phyloP scores from a whole-genome alignment of 2,329 filamentous ascomycete genomes.

The Penicillium griseofulvum region DNA sequence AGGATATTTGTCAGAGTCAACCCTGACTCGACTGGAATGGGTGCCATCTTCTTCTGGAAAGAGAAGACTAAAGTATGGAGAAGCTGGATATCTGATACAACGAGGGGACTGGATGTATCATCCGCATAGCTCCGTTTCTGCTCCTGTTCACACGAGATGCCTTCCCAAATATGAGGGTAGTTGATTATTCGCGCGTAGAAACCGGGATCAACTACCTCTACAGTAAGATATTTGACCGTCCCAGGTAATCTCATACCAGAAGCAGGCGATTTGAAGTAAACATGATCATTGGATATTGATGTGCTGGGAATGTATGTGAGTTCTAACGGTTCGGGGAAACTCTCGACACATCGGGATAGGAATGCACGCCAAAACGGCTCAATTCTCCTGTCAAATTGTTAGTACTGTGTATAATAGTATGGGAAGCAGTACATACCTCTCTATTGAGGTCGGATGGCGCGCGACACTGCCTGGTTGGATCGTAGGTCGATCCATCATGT shows the following conservation, averaged over 20 bases:
- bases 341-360: background rate
- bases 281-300: background rate
- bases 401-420: too few relatives aligned
- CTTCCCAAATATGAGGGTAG: background rate
- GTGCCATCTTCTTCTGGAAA: too few relatives aligned
- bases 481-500: background rate
- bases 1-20: too few relatives aligned
- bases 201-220: background rate
- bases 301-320: background rate
- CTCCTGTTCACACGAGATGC: too few relatives aligned
- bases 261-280: too few relatives aligned
- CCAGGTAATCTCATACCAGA: background rate
- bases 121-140: too few relatives aligned
- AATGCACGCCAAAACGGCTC: background rate
- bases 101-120: too few relatives aligned
- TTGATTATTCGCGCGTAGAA: background rate
- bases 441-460: background rate
- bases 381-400: too few relatives aligned
- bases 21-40: too few relatives aligned
- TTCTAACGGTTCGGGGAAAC: background rate
- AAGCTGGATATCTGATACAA: too few relatives aligned
- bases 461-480: background rate
- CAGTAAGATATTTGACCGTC: background rate
- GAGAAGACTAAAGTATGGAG: too few relatives aligned
- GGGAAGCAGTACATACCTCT: background rate